Evolutionary conservation across 2,329 filamentous ascomycete species (phyloP).

Genomic region (Orbilia brochopaga): DNA sequence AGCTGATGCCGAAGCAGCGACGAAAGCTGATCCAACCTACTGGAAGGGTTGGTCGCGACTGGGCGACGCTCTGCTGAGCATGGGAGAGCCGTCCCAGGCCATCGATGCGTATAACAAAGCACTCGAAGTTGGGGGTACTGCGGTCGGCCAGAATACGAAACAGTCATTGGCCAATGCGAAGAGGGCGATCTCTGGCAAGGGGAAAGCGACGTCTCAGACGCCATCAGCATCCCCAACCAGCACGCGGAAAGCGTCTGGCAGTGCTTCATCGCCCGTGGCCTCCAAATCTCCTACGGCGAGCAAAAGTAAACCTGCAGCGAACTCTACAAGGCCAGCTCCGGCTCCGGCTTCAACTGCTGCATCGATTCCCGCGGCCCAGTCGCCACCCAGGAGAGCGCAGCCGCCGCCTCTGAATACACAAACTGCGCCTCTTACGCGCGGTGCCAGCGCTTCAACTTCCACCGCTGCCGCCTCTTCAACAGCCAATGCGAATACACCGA

Average conservation of each 20-base stretch:
- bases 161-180: slow-evolving; percentile 44
- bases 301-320: neutral
- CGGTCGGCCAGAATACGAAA: slow-evolving; percentile 43
- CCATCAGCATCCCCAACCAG: neutral
- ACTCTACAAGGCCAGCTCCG: slow-evolving; percentile 1
- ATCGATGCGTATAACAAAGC: slow-evolving; percentile 41
- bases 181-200: slow-evolving; percentile 16
- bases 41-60: slow-evolving; percentile 48
- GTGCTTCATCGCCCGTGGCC: neutral
- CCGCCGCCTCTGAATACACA: slow-evolving; percentile 24
- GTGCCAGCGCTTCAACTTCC: slow-evolving; percentile 1
- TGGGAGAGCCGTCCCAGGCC: slow-evolving; percentile 26
- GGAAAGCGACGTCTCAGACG: slow-evolving; percentile 8
- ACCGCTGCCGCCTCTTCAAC: slow-evolving; percentile 8
- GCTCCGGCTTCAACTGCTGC: slow-evolving; percentile 8
- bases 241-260: neutral
- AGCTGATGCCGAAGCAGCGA: slow-evolving; percentile 39
- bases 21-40: slow-evolving; percentile 36
- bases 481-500: slow-evolving; percentile 19
- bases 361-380: neutral
- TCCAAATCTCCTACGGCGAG: neutral
- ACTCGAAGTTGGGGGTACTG: slow-evolving; percentile 25
- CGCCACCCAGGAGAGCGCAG: slow-evolving; percentile 15
- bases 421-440: slow-evolving; percentile 12
- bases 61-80: slow-evolving; percentile 30